phyloP scores from a whole-genome alignment of 352 stramenopile species.

The Pythium phragmitis region DNA sequence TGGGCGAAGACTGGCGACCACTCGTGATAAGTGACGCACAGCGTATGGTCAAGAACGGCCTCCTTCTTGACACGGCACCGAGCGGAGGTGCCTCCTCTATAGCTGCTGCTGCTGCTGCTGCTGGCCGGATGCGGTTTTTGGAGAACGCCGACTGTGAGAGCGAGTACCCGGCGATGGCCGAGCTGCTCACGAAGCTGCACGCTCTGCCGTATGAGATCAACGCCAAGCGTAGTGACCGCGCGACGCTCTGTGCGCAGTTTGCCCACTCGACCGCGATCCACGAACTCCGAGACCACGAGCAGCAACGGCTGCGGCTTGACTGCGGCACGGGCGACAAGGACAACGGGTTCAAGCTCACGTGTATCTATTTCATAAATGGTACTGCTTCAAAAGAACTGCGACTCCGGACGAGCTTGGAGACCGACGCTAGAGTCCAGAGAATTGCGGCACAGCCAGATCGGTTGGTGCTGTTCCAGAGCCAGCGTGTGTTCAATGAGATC shows the following conservation, averaged over 20 bases:
- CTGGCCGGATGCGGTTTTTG: slow-evolving; percentile 59
- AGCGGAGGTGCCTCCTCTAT: not conserved
- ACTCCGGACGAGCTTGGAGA: slow-evolving; percentile 34
- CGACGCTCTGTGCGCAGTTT: slow-evolving; percentile 67
- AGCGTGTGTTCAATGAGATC: slow-evolving; percentile 70
- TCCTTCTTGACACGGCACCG: slow-evolving; percentile 39
- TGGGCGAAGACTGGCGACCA: slow-evolving; percentile 76
- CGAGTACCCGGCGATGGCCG: slow-evolving; percentile 65
- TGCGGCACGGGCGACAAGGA: slow-evolving; percentile 65
- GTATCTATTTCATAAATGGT: slow-evolving; percentile 58
- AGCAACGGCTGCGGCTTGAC: slow-evolving; percentile 63
- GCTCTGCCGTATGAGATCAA: slow-evolving; percentile 86
- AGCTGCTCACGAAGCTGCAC: slow-evolving; percentile 76
- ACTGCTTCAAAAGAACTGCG: slow-evolving; percentile 18
- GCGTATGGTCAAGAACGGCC: slow-evolving; percentile 53
- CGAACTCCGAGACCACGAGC: slow-evolving; percentile 38
- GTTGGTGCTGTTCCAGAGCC: slow-evolving; percentile 70
- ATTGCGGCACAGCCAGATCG: slow-evolving; percentile 44
- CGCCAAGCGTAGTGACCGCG: slow-evolving; percentile 40
- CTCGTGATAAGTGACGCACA: slow-evolving; percentile 65
- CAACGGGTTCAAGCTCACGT: slow-evolving; percentile 80
- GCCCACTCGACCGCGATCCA: slow-evolving; percentile 60
- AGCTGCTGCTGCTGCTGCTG: not conserved
- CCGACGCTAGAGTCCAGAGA: slow-evolving; percentile 33
- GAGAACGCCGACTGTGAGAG: slow-evolving; percentile 50